Percentiles rank a stretch among this genome's conserved stretches.
These are phyloP conservation scores for Amphibolis antarctica DNA, from an alignment of 106 monocot genomes.

Conservation along the genomic window DNA sequence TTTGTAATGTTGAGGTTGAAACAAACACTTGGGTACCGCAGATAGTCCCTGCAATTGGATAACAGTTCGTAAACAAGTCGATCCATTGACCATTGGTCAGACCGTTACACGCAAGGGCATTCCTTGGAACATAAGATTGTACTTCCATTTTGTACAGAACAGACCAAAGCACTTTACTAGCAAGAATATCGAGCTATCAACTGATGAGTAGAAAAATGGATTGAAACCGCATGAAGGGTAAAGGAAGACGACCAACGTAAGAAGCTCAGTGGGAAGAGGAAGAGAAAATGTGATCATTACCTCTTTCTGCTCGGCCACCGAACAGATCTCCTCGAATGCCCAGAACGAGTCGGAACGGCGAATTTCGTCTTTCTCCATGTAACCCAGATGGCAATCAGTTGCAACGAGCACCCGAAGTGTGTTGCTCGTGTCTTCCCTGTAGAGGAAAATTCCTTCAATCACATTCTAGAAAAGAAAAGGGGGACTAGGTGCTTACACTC, in stretches of 20 bases:
- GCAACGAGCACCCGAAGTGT: conserved; percentile 82
- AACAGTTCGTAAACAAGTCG: no score
- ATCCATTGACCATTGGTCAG: no score
- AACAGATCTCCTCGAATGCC: conserved; percentile 98
- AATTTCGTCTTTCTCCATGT: conserved; percentile 99
- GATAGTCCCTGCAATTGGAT: no score
- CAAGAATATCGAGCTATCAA: not conserved
- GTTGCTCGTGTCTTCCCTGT: conserved; percentile 48
- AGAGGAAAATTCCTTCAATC: not conserved
- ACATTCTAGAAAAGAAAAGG: not conserved
- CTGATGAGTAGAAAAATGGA: not conserved
- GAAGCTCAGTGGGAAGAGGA: no score
- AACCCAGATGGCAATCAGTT: conserved; percentile 95
- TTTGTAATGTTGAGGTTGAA: no score
- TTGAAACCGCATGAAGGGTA: not conserved
- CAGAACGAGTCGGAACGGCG: conserved; percentile 92
- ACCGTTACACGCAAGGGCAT: no score
- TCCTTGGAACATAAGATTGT: no score
- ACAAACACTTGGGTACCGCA: no score
- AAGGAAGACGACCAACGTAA: not conserved
- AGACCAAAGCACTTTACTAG: no score
- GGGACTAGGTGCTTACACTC: not conserved
- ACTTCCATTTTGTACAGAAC: no score
- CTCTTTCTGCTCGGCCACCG: conserved; percentile 84
- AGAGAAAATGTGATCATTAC: conserved; percentile 14